Conservation (phyloP, 2,329 filamentous ascomycete genomes). For the Colletotrichum cordylinicola region DNA sequence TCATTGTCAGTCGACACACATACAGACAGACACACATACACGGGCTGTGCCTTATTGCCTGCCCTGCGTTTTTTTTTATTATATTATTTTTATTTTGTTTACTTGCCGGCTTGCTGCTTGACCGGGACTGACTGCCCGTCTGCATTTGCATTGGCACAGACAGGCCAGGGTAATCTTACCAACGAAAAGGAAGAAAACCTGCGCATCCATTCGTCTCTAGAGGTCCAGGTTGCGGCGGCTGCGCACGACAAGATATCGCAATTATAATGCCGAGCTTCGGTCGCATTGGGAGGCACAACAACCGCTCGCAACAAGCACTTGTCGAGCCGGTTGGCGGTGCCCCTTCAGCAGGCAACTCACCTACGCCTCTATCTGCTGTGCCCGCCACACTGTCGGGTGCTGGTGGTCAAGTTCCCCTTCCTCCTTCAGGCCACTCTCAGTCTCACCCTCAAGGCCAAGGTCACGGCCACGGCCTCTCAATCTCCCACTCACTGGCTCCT, state of each 20-base stretch:
- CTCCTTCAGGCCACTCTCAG: conserved; percentile 14
- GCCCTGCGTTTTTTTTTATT: neutral
- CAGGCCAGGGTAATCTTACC: neutral
- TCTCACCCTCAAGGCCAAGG: neutral
- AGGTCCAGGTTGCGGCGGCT: neutral
- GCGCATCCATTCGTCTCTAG: neutral
- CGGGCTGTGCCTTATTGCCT: conserved; percentile 5
- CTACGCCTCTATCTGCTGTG: conserved; percentile 1
- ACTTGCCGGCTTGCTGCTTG: neutral
- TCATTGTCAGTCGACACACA: conserved; percentile 4
- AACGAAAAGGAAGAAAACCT: neutral
- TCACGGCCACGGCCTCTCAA: neutral
- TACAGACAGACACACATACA: neutral
- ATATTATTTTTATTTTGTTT: neutral
- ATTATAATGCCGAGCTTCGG: conserved; percentile 58
- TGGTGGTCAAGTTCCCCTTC: neutral
- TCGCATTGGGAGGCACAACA: conserved; percentile 61
- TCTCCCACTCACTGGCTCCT: conserved; percentile 11
- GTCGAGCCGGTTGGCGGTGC: conserved; percentile 46
- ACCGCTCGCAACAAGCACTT: conserved; percentile 62
- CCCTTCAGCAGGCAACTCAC: conserved; percentile 24
- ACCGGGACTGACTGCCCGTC: neutral
- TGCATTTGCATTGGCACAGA: neutral
- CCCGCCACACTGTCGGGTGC: neutral
- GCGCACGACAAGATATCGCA: conserved; percentile 9